Evolutionary conservation across 2,329 filamentous ascomycete species (phyloP), one percentile per base, ranked within the genome.

Genomic region (Eurotiales sp.): DNA sequence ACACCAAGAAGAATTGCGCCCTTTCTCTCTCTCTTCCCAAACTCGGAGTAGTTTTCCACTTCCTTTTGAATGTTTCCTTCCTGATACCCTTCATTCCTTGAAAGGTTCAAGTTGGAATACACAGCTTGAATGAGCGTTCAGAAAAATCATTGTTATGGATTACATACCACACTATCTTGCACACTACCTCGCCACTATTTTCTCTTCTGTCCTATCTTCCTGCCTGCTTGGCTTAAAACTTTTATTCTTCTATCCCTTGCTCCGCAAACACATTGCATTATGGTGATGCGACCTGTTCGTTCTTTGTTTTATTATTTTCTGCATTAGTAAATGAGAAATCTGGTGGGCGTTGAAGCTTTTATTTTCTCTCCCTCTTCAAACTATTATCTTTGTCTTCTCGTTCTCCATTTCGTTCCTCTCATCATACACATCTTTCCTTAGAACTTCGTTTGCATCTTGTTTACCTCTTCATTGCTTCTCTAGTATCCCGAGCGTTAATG

Each of bases 71-170:
- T n/a, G 3, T 51, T 17, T 15, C 21, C 27, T 23, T 34, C 21
- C 50, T 48, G 46, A 48, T 48, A 48, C 46, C 46, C 46, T 48
- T n/a, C 36, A 40, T 47, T 23, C 36, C 32, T 36, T 39, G 46
- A 48, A 48, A 47, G 4, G 15, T 37, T 32, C 8, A 32, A 32
- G 5, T 12, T 19, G 17, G 34, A 19, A 21, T 37, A 29, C 34
- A 34, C 37, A 32, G 17, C 39, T 30, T 47, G 15, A 32, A 21
- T 29, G n/a, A 46, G 43, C 43, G 32, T 47, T 47, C 11, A 27
- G 25, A 27, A 27, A 10, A 36, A 36, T 36, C 39, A 42, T 42
- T 19, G 23, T 11, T 4, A 25, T 22, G 39, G 39, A 21, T 23
- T 22, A 42, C 23, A 25, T 17, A 36, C 17, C 17, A n/a, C 32